Evolutionary conservation across 2,329 filamentous ascomycete species (phyloP).

Genomic region (Dactylellina drechsleri): DNA sequence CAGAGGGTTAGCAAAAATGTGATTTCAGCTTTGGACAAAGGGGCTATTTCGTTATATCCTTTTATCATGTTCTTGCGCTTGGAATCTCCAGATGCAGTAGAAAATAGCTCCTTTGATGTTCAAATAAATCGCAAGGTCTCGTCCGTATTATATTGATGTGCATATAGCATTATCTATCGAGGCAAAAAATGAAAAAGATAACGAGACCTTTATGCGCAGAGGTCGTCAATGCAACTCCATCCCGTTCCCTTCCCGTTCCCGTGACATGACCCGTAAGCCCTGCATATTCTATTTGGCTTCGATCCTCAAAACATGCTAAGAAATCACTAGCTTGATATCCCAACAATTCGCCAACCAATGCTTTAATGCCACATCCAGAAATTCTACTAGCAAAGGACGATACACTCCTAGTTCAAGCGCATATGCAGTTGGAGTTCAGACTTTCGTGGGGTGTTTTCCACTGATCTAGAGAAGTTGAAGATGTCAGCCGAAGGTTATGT

Average conservation of each 20-base stretch:
- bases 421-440: not conserved
- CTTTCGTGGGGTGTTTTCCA: too few species aligned
- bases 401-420: not conserved
- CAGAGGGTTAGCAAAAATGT: too few species aligned
- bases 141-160: not conserved
- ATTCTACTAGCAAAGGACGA: not conserved
- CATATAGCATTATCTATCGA: not conserved
- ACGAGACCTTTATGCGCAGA: constrained; percentile 5
- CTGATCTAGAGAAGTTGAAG: too few species aligned
- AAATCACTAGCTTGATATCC: constrained; percentile 4
- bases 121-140: not conserved
- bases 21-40: too few species aligned
- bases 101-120: not conserved
- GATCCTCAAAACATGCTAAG: too few species aligned
- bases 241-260: constrained; percentile 42
- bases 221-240: constrained; percentile 37
- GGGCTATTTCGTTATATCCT: too few species aligned
- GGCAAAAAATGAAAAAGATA: not conserved
- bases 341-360: constrained; percentile 30
- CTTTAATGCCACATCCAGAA: constrained; percentile 36
- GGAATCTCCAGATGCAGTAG: too few species aligned
- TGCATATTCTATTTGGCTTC: too few species aligned
- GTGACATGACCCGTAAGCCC: constrained; percentile 31
- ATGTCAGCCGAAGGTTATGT: too few species aligned
- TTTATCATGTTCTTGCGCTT: too few species aligned